Conservation (phyloP, 1,284 basidiomycete genomes). For the Ceratobasidium sp. region DNA sequence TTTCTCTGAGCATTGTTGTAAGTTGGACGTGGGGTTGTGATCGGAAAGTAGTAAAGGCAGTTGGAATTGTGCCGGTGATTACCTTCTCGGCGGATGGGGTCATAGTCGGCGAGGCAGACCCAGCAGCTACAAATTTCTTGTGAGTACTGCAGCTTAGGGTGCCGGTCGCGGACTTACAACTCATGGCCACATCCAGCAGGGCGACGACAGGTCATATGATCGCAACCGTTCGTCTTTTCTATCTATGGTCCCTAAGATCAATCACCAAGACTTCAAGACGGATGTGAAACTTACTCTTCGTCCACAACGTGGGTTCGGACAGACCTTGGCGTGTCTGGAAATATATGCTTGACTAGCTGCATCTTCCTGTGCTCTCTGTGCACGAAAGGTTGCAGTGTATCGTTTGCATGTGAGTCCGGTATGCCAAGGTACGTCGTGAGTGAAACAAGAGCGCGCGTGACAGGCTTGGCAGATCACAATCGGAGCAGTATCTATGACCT, state of each 20-base stretch:
- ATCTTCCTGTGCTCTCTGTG: not conserved
- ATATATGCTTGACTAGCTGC: constrained; percentile 20
- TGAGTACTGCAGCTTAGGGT: not conserved
- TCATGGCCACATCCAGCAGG: constrained; percentile 32
- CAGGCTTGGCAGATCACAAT: constrained; percentile 34
- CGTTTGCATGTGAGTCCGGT: constrained; percentile 30
- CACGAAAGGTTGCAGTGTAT: not conserved
- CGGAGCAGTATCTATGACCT: not conserved
- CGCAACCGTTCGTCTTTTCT: constrained; percentile 35
- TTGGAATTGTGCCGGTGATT: not conserved
- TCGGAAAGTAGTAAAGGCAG: no score
- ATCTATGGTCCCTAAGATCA: not conserved
- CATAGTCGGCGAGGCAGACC: constrained; percentile 8
- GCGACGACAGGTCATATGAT: constrained; percentile 35
- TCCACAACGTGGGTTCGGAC: constrained; percentile 15
- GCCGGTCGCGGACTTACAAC: constrained; percentile 15
- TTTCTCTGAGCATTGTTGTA: no score
- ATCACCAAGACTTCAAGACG: not conserved
- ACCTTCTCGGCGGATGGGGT: not conserved
- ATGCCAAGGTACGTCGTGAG: constrained; percentile 36
- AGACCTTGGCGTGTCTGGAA: constrained; percentile 13
- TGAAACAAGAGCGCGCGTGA: constrained; percentile 11
- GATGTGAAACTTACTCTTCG: constrained; percentile 10
- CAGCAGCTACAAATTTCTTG: not conserved
- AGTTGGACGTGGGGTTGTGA: no score